phyloP scores from a whole-genome alignment of 2,329 filamentous ascomycete genomes.

The Clonostachys rosea region DNA sequence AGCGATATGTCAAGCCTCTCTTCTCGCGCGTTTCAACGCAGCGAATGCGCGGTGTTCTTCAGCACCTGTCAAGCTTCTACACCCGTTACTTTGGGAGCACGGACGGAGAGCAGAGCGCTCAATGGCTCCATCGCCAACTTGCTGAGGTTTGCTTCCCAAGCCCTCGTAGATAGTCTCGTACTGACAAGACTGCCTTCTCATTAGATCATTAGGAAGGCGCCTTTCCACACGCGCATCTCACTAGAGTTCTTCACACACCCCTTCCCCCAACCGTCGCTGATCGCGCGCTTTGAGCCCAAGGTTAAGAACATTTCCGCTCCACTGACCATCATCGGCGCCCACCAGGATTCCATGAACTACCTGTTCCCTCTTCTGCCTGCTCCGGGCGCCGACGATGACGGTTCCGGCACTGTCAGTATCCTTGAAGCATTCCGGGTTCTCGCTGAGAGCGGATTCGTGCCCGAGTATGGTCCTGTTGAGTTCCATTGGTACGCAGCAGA shows the following conservation, averaged over 20 bases:
- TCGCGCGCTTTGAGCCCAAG: conserved; percentile 56
- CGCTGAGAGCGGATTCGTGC: conserved; percentile 65
- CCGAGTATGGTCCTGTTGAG: conserved; percentile 77
- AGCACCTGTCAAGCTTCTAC: too few species aligned
- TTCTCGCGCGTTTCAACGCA: conserved; percentile 54
- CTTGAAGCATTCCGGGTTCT: conserved; percentile 85
- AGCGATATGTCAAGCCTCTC: conserved; percentile 50
- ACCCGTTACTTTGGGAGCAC: too few species aligned
- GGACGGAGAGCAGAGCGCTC: too few species aligned
- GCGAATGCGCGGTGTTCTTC: conserved; percentile 54
- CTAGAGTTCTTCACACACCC: too few species aligned
- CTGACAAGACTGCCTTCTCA: too few species aligned
- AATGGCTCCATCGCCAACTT: too few species aligned
- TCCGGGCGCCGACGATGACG: conserved; percentile 93
- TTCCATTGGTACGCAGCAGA: conserved; percentile 97
- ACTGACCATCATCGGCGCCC: conserved; percentile 73
- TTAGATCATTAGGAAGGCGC: too few species aligned
- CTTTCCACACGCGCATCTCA: conserved; percentile 15
- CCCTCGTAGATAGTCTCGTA: too few species aligned
- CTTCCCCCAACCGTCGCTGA: conserved; percentile 68
- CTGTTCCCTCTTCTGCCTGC: conserved; percentile 78
- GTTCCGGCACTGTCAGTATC: conserved; percentile 89
- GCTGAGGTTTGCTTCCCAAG: too few species aligned
- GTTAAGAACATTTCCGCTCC: conserved; percentile 14
- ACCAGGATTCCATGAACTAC: conserved; percentile 96